These are phyloP conservation scores for Neurospora sp. DNA, from an alignment of 495 filamentous ascomycete species.

Conservation along the genomic window DNA sequence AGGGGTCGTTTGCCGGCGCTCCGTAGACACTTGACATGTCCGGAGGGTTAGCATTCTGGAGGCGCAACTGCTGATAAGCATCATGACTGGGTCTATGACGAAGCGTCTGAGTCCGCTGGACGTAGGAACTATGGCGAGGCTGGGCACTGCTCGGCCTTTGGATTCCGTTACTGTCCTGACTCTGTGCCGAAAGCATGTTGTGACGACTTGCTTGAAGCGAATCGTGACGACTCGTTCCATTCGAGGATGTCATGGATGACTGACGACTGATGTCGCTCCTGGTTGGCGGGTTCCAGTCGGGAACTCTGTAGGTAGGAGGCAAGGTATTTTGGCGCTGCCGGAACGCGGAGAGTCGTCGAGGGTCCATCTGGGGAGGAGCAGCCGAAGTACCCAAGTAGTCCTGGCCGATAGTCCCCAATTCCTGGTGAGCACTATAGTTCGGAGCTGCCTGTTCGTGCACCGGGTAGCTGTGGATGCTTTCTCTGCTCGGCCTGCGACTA, in stretches of 20 bases:
- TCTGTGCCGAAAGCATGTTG: constrained; percentile 7
- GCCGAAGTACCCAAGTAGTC: background rate
- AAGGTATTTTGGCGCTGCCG: constrained; percentile 8
- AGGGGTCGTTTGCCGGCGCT: constrained; percentile 15
- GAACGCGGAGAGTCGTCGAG: constrained; percentile 14
- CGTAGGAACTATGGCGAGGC: constrained; percentile 11
- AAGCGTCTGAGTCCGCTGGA: constrained; percentile 14
- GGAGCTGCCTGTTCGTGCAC: constrained; percentile 7
- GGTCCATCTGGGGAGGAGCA: constrained; percentile 11
- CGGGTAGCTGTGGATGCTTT: constrained; percentile 21
- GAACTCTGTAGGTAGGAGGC: constrained; percentile 4
- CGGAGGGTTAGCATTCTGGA: constrained; percentile 20
- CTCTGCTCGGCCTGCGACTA: constrained; percentile 20
- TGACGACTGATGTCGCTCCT: constrained; percentile 20
- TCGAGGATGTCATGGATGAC: constrained; percentile 19
- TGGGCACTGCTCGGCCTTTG: constrained; percentile 17
- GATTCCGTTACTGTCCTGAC: constrained; percentile 10
- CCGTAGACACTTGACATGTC: constrained; percentile 31
- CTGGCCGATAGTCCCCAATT: constrained; percentile 1
- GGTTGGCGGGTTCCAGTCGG: constrained; percentile 22
- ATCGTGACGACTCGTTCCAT: constrained; percentile 18
- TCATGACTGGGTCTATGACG: constrained; percentile 35
- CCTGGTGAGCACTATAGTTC: background rate
- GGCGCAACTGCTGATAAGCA: constrained; percentile 15
- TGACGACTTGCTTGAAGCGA: constrained; percentile 8